Base-by-base conservation (phyloP, 352 stramenopile species). In the Blastocystis sp. region DNA sequence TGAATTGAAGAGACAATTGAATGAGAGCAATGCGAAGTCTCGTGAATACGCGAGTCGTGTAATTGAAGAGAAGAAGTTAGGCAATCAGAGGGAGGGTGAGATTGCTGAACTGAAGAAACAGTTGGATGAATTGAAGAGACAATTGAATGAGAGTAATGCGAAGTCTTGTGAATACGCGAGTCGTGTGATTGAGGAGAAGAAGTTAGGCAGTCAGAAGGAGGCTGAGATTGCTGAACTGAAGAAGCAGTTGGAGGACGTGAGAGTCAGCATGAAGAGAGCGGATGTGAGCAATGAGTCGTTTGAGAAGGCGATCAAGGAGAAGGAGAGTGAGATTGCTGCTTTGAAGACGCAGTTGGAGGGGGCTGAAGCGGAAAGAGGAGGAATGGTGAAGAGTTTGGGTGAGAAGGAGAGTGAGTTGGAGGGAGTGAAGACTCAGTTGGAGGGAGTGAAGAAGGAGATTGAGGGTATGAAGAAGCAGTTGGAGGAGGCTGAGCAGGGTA, bases 31-130 rank as follows among this genome's bases (percentile, higher is more conserved):
- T 7, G 17, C 2, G 11, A 28, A 71, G 4, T 38, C 24, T 77
- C 66, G 60, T n/a, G 66, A 77, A n/a, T 77, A 77, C 34, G 66
- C 66, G 3, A 77, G 38, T 81, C 6, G 17, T 11, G 10, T 81
- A 11, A 28, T 19, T 2, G 66, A 81, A 0, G 71, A 66, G 24
- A 81, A n/a, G 3, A 54, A 63, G 17, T 0, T 60, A 1, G 11
- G 66, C 1, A 24, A 66, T 63, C 11, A 54, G 42, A 79, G 38
- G 19, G 40, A 21, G 21, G 10, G 57, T 43, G 71, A 65, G 43
- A 42, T 34, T 34, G 28, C 28, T 34, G 28, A 34, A 0, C 28
- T 34, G 28, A 34, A 34, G 28, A 34, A 34, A 0, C 28, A 34
- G 28, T 34, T 34, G 28, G 28, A 34, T 21, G 11, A n/a, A 38